A percentile compares a stretch with the other conserved stretches of the same genome.
These are phyloP conservation scores for Cryphonectria nitschkei DNA, from an alignment of 2,329 filamentous ascomycete genomes.

Conservation along the genomic window DNA sequence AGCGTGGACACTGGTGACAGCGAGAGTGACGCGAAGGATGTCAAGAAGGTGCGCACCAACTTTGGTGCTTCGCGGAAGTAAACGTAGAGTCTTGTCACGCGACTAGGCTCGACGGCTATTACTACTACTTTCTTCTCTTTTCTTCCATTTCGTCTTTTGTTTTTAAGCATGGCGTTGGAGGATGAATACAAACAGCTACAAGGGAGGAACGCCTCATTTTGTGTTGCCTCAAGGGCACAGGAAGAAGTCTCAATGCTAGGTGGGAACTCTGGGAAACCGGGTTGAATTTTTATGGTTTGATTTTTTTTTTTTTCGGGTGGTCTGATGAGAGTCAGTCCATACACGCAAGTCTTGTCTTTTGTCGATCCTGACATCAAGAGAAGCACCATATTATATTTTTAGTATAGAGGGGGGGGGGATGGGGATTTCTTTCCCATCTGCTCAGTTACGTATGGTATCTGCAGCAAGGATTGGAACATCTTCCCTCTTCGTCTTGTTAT, in stretches of 20 bases:
- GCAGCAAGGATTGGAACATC: background rate
- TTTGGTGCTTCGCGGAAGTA: constrained; percentile 58
- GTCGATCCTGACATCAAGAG: background rate
- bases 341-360: background rate
- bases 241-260: background rate
- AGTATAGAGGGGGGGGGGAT: background rate
- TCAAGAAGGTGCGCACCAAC: constrained; percentile 61
- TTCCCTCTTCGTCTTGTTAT: background rate
- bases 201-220: background rate
- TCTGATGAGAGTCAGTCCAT: background rate
- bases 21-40: constrained; percentile 58
- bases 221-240: background rate
- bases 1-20: constrained; percentile 50
- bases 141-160: background rate
- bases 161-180: background rate
- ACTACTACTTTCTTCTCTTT: background rate
- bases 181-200: background rate
- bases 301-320: background rate
- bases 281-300: background rate
- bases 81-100: background rate
- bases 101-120: background rate
- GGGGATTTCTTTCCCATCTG: background rate
- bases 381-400: background rate
- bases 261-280: background rate
- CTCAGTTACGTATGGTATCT: background rate